Evolutionary conservation across 169 alveolate species (phyloP).

Genomic region (Plasmodium blacklocki): DNA sequence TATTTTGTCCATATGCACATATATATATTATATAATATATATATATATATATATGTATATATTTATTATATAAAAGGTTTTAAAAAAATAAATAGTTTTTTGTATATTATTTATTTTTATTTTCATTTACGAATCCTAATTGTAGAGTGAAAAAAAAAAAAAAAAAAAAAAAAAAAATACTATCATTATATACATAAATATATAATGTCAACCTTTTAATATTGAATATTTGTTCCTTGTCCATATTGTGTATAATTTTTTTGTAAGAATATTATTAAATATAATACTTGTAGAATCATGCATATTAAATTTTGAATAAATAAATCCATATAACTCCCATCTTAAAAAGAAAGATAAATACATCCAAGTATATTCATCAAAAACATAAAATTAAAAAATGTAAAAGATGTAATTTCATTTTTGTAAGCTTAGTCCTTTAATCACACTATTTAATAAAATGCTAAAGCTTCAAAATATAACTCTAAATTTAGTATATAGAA

Average conservation of each 20-base stretch:
- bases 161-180: slow-evolving; percentile 2
- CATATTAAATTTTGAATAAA: slow-evolving; percentile 40
- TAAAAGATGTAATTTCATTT: slow-evolving; percentile 19
- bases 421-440: slow-evolving; percentile 50
- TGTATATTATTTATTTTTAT: background rate
- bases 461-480: slow-evolving; percentile 8
- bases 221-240: too few species aligned
- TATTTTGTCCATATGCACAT: background rate
- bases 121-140: background rate
- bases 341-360: slow-evolving; percentile 5
- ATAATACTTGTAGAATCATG: slow-evolving; percentile 20
- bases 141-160: background rate
- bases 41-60: too few species aligned
- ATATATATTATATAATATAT: slow-evolving; percentile 1
- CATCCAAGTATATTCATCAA: slow-evolving; percentile 25
- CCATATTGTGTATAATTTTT: too few species aligned
- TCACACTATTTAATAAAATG: slow-evolving; percentile 20
- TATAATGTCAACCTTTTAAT: background rate
- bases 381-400: slow-evolving; percentile 15
- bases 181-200: background rate
- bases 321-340: slow-evolving; percentile 43
- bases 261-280: slow-evolving; percentile 7
- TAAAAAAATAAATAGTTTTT: background rate
- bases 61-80: background rate
- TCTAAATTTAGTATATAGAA: slow-evolving; percentile 8